Conservation (phyloP, 2,329 filamentous ascomycete genomes). For the Fusarium acutatum region DNA sequence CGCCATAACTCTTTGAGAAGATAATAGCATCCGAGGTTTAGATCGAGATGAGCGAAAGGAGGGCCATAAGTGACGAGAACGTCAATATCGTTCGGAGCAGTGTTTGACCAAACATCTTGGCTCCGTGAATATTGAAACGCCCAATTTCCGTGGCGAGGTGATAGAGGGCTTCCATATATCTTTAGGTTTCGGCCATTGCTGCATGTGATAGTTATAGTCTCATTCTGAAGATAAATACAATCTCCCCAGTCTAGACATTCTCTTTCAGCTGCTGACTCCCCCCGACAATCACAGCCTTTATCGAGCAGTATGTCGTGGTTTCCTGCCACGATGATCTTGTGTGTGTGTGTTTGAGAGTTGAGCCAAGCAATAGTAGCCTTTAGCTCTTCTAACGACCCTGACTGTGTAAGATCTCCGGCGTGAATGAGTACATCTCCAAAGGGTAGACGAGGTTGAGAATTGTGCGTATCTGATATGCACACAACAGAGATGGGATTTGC, state of each 20-base stretch:
- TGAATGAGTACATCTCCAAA: slow-evolving; percentile 57
- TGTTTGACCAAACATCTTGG: slow-evolving; percentile 41
- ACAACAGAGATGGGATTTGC: slow-evolving; percentile 42
- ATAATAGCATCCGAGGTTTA: slow-evolving; percentile 44
- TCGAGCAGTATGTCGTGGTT: slow-evolving; percentile 55
- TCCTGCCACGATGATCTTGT: slow-evolving; percentile 57
- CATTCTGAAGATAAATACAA: slow-evolving; percentile 40
- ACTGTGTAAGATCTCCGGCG: slow-evolving; percentile 57
- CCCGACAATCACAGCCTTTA: neutral
- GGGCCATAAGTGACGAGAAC: slow-evolving; percentile 53
- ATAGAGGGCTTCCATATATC: slow-evolving; percentile 44
- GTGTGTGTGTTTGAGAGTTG: slow-evolving; percentile 46
- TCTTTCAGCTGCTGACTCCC: neutral
- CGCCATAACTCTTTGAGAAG: slow-evolving; percentile 59
- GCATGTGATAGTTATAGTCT: slow-evolving; percentile 20
- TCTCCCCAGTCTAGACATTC: slow-evolving; percentile 36
- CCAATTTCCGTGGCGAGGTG: slow-evolving; percentile 48
- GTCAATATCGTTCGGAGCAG: slow-evolving; percentile 42
- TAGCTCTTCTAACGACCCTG: slow-evolving; percentile 53
- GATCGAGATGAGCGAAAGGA: slow-evolving; percentile 48
- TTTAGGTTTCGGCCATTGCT: slow-evolving; percentile 43
- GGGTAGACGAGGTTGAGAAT: slow-evolving; percentile 48
- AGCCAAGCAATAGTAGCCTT: slow-evolving; percentile 54
- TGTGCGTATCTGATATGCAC: slow-evolving; percentile 58
- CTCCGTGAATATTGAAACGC: slow-evolving; percentile 52